Conservation (phyloP, 2,329 filamentous ascomycete species). For the Dothiorella sarmentorum region DNA sequence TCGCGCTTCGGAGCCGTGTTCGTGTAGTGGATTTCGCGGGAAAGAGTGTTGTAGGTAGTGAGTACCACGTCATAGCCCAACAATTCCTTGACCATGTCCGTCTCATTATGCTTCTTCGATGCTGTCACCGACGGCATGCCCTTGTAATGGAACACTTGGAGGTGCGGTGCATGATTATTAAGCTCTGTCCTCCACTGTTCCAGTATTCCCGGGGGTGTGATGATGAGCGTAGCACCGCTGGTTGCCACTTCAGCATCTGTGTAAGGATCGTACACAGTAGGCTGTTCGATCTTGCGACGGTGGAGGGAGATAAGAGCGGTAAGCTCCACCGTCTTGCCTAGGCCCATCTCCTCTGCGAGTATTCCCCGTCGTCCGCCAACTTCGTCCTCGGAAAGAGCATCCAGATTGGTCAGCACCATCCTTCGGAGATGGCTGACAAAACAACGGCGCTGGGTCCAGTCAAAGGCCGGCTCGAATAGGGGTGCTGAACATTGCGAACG, state of each 20-base stretch:
- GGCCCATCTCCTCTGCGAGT: constrained; percentile 77
- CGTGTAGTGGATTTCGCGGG: constrained; percentile 75
- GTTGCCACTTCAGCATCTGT: constrained; percentile 46
- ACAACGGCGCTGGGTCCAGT: constrained; percentile 47
- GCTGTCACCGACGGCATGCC: constrained; percentile 41
- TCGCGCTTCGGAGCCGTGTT: constrained; percentile 66
- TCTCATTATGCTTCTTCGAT: constrained; percentile 32
- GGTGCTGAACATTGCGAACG: constrained; percentile 30
- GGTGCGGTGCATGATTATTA: constrained; percentile 52
- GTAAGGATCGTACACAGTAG: constrained; percentile 37
- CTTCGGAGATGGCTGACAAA: constrained; percentile 64
- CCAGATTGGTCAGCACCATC: constrained; percentile 51
- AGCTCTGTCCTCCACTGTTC: constrained; percentile 63
- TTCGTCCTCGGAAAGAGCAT: constrained; percentile 40
- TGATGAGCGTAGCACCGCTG: constrained; percentile 59
- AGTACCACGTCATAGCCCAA: constrained; percentile 56
- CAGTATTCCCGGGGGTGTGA: constrained; percentile 59
- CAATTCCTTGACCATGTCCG: constrained; percentile 46
- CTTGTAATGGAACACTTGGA: constrained; percentile 56
- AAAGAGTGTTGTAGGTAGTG: constrained; percentile 67
- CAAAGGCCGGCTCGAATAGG: constrained; percentile 46
- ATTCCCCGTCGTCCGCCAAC: constrained; percentile 57
- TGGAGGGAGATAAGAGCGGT: constrained; percentile 68
- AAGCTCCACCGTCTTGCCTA: constrained; percentile 77
- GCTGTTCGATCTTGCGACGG: constrained; percentile 34